Base-by-base conservation (phyloP, 768 basidiomycete species). In the Termitomyces titanicus region DNA sequence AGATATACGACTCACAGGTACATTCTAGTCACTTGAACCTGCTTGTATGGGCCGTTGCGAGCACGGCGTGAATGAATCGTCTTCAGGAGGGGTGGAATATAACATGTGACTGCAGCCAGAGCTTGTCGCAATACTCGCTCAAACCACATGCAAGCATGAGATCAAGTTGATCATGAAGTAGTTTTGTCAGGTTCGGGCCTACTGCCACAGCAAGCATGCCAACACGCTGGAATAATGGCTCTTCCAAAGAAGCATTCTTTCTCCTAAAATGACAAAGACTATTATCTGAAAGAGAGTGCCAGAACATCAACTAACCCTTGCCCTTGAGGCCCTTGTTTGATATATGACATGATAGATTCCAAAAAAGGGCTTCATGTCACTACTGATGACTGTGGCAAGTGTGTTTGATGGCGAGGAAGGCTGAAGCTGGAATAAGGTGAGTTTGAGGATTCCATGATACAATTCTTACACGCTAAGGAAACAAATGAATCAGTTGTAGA, bases 291-390 rank as follows among this genome's bases (percentile, higher is more conserved):
- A 20, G 13, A 20, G 15, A 27, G 22, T 7, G 10, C 3, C n/a
- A 31, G 8, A 9, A 29, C 40, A n/a, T 38, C 11, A 18, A 62
- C 69, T 59, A 65, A 94, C 94, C 95, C 95, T 73, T 91, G 78
- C 60, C 81, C 81, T 65, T 92, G 88, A 43, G 98, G 72, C n/a
- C 92, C 93, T 50, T 84, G 79, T 69, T 96, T 97, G 65, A 98
- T 89, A 51, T 92, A 87, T 51, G 74, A 67, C 83, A 98, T 92
- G 56, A 97, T 90, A 4, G 87, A 83, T 56, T 98, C 96, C 24
- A n/a, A 98, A 80, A 70, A 97, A 99, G 0, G 87, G 87, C 65
- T 95, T 94, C 91, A 98, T 97, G 58, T 96, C 93, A 58, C 93
- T 90, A 44, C 87, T 87, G 20, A 98, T 91, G 47, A 92, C 89